Evolutionary conservation across 768 basidiomycete genomes (phyloP).

Genomic region (Amylocystis lapponica): DNA sequence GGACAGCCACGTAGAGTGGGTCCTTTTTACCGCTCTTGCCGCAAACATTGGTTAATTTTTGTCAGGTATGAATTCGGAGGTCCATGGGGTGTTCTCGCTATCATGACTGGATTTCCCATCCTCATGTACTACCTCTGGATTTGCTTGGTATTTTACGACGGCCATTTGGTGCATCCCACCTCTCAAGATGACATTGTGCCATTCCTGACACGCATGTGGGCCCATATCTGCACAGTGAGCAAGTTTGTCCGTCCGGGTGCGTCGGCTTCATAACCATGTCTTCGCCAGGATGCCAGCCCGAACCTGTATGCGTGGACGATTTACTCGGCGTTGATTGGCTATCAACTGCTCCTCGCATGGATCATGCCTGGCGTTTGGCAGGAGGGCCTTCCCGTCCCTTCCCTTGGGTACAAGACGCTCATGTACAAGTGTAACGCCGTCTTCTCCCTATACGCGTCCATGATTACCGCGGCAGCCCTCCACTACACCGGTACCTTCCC

Average conservation of each 20-base stretch:
- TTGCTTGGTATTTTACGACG: constrained; percentile 95
- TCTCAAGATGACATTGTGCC: constrained; percentile 69
- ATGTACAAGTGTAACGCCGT: constrained; percentile 98
- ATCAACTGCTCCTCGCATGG: constrained; percentile 87
- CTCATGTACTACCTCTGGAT: constrained; percentile 99
- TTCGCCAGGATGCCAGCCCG: constrained; percentile 81
- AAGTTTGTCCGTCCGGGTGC: neutral
- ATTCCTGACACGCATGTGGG: constrained; percentile 79
- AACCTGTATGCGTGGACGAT: constrained; percentile 86
- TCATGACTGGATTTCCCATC: constrained; percentile 91
- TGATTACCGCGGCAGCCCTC: constrained; percentile 66
- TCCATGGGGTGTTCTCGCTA: constrained; percentile 82
- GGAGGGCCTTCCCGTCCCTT: constrained; percentile 94
- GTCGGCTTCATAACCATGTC: neutral
- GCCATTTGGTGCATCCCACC: constrained; percentile 63
- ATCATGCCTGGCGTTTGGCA: constrained; percentile 90
- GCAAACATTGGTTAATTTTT: constrained; percentile 3
- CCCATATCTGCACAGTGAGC: constrained; percentile 72
- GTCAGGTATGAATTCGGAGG: constrained; percentile 94
- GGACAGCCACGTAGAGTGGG: constrained; percentile 38
- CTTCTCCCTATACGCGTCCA: constrained; percentile 75
- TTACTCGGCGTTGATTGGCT: constrained; percentile 82
- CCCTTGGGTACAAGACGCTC: constrained; percentile 86
- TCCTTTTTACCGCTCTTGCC: neutral
- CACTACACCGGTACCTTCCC: constrained; percentile 83